These are phyloP conservation scores for Cryptosporidium tyzzeri DNA, from an alignment of 169 alveolate species.

Conservation along the genomic window DNA sequence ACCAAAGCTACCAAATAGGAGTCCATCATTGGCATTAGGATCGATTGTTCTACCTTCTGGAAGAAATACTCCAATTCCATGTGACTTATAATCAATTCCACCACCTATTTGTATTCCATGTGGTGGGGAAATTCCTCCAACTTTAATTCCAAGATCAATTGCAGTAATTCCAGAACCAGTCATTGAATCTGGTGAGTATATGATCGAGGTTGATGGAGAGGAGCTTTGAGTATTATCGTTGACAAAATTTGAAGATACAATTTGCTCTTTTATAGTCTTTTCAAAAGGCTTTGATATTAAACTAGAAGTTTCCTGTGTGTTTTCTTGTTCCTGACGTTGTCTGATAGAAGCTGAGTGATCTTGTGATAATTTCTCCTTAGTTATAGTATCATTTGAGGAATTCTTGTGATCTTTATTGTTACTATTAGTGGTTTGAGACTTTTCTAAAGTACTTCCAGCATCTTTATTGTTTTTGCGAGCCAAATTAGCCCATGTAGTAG, in stretches of 20 bases:
- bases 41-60: slow-evolving; percentile 77
- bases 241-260: background rate
- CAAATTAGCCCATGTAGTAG: slow-evolving; percentile 62
- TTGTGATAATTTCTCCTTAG: background rate
- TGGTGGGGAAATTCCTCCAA: slow-evolving; percentile 56
- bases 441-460: background rate
- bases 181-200: background rate
- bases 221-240: slow-evolving; percentile 14
- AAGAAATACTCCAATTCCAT: slow-evolving; percentile 52
- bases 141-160: slow-evolving; percentile 62
- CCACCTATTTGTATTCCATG: slow-evolving; percentile 70
- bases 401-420: background rate
- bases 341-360: background rate
- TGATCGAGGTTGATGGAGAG: slow-evolving; percentile 12
- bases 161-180: slow-evolving; percentile 37
- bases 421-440: background rate
- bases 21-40: slow-evolving; percentile 68
- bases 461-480: slow-evolving; percentile 52
- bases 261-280: background rate
- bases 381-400: background rate
- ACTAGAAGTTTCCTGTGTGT: background rate
- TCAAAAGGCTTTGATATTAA: background rate
- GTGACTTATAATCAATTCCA: background rate
- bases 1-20: slow-evolving; percentile 70
- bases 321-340: background rate